phyloP scores from a whole-genome alignment of 495 filamentous ascomycete species.

The Penicillium cataractarum region DNA sequence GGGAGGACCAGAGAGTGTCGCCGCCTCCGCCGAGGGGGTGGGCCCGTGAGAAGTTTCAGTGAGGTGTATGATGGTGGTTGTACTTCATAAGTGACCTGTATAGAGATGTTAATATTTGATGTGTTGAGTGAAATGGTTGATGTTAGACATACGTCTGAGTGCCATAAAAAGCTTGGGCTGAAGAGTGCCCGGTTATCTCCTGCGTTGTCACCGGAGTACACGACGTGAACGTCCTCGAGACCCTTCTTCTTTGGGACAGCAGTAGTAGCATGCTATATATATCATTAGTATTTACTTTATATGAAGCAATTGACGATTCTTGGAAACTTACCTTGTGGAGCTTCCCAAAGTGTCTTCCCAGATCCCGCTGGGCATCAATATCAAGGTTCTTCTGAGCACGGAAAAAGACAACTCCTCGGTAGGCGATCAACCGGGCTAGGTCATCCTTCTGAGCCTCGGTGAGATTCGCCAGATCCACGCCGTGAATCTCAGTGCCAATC shows the following conservation, averaged over 20 bases:
- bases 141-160: constrained; percentile 55
- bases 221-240: constrained; percentile 71
- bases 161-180: constrained; percentile 60
- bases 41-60: constrained; percentile 69
- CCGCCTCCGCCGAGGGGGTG: constrained; percentile 70
- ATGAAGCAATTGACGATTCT: background rate
- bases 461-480: constrained; percentile 68
- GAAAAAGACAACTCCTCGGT: constrained; percentile 75
- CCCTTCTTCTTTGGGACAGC: constrained; percentile 59
- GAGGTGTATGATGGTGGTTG: constrained; percentile 80
- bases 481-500: constrained; percentile 73
- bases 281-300: constrained; percentile 10
- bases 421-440: constrained; percentile 70
- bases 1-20: constrained; percentile 75
- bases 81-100: constrained; percentile 70
- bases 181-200: constrained; percentile 59
- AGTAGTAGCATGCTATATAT: constrained; percentile 55
- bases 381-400: constrained; percentile 67
- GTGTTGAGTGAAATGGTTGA: background rate
- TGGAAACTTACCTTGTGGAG: constrained; percentile 57
- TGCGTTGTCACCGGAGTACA: constrained; percentile 66
- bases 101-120: constrained; percentile 14
- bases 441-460: constrained; percentile 74
- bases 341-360: constrained; percentile 68
- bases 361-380: constrained; percentile 66